These are phyloP conservation scores for Klebsormidium nitens DNA, from an alignment of 139 green algal genomes.

Conservation along the genomic window DNA sequence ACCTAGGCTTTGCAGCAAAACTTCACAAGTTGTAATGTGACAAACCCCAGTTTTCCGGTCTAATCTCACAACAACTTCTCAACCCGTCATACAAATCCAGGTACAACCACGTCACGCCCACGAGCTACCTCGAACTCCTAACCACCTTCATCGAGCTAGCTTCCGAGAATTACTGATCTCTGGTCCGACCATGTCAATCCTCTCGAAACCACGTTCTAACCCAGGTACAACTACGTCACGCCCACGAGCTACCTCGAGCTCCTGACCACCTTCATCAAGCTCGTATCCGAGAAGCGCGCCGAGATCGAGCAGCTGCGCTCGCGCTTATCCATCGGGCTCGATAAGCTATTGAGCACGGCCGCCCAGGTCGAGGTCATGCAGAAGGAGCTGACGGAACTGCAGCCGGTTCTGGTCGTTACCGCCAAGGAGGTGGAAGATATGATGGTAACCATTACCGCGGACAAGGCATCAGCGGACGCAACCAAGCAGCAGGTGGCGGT, in stretches of 20 bases:
- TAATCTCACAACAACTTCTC: too few species aligned
- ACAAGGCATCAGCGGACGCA: constrained; percentile 64
- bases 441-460: constrained; percentile 67
- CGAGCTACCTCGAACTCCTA: constrained; percentile 47
- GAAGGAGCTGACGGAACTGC: constrained; percentile 64
- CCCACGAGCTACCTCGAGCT: constrained; percentile 50
- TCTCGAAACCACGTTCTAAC: too few species aligned
- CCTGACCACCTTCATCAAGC: constrained; percentile 42
- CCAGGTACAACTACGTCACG: constrained; percentile 53
- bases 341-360: constrained; percentile 65
- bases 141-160: constrained; percentile 42
- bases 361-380: constrained; percentile 68
- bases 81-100: too few species aligned
- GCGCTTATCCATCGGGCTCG: constrained; percentile 62
- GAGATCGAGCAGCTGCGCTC: constrained; percentile 45
- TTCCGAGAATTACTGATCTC: too few species aligned
- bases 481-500: constrained; percentile 56
- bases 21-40: too few species aligned
- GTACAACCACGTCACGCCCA: constrained; percentile 52
- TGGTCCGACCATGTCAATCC: too few species aligned
- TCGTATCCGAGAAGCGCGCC: constrained; percentile 40
- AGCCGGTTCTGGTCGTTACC: constrained; percentile 50
- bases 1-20: too few species aligned
- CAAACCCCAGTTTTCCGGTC: too few species aligned
- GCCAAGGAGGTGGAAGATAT: constrained; percentile 66